Base-by-base conservation (phyloP, 768 basidiomycete genomes). In the Pisolithus tinctorius region DNA sequence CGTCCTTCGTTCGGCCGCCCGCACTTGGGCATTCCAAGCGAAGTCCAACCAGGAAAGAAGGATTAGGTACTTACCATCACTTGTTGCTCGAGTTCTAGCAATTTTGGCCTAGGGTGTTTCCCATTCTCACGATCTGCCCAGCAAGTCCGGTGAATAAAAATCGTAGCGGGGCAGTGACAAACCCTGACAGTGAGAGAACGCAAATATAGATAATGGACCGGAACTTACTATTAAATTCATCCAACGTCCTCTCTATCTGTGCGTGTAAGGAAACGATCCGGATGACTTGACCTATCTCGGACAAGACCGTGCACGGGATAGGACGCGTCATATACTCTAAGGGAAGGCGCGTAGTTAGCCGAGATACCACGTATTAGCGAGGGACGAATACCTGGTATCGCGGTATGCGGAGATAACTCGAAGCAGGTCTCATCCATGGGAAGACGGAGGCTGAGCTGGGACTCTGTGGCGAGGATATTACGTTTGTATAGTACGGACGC, bases 341-440 rank as follows among this genome's bases (percentile, higher is more conserved):
- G n/a, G 4, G 40, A 34, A 54, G 29, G 4, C 17, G 59, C 27
- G 45, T 16, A 25, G 30, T 10, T 25, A 45, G 38, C 50, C 11
- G 42, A 47, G 46, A 38, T 6, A 26, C 29, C 6, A 37, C 2
- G 20, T 36, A 31, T 23, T 17, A 36, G 30, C 43, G 20, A 37
- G 25, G 8, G 31, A 20, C 8, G 17, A 45, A 47, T 55, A 71
- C 68, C 68, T 52, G 68, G 66, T 47, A 68, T 39, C 47, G 68
- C 56, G 10, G 69, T 58, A 50, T 69, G 48, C 25, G 80, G 79
- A 26, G 79, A 80, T 51, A 91, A 69, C 64, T 91, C 88, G 59
- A 90, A 91, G 63, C 79, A 83, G 8, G 86, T 82, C 66, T 91
- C 88, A 61, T 90, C 87, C 7, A 82, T 80, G n/a, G 88, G 88